Percentiles rank a stretch among this genome's conserved stretches.
These are phyloP conservation scores for Quambalaria eucalypti DNA, from an alignment of 1,284 basidiomycete species.

Conservation along the genomic window DNA sequence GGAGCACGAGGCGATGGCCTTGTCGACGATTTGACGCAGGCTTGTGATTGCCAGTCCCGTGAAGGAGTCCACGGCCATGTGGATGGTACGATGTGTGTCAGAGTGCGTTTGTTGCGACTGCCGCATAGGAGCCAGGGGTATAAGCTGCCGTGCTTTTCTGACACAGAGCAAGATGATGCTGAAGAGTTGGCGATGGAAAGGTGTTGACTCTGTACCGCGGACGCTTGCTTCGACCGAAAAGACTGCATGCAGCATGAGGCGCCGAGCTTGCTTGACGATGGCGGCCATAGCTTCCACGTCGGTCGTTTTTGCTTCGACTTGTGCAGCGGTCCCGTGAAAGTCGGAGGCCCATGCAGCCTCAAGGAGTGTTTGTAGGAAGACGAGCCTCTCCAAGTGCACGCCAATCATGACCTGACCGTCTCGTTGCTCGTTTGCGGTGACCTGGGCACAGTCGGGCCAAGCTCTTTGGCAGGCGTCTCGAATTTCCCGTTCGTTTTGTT, in stretches of 20 bases:
- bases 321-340: conserved; percentile 10
- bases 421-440: conserved; percentile 61
- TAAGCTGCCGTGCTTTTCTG: conserved; percentile 12
- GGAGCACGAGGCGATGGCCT: conserved; percentile 29
- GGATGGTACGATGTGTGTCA: conserved; percentile 52
- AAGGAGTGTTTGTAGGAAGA: conserved; percentile 64
- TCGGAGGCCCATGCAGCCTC: conserved; percentile 61
- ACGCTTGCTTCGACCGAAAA: conserved; percentile 70
- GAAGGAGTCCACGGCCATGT: conserved; percentile 72
- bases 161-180: conserved; percentile 22
- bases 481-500: conserved; percentile 42
- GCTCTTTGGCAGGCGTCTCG: conserved; percentile 14
- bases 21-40: conserved; percentile 61
- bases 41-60: conserved; percentile 58
- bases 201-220: conserved; percentile 57
- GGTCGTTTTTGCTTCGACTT: conserved; percentile 23
- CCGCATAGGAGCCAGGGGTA: conserved; percentile 6
- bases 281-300: conserved; percentile 42
- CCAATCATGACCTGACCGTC: conserved; percentile 74
- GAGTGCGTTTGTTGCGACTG: conserved; percentile 14
- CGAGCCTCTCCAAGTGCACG: conserved; percentile 67
- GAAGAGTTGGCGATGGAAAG: conserved; percentile 59
- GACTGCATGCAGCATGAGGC: conserved; percentile 62
- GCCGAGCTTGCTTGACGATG: conserved; percentile 58
- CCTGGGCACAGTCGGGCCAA: conserved; percentile 21